Percentiles rank a stretch among this genome's conserved stretches.
phyloP scores from a whole-genome alignment of 257 asterid genomes.

The Penstemon eatonii region DNA sequence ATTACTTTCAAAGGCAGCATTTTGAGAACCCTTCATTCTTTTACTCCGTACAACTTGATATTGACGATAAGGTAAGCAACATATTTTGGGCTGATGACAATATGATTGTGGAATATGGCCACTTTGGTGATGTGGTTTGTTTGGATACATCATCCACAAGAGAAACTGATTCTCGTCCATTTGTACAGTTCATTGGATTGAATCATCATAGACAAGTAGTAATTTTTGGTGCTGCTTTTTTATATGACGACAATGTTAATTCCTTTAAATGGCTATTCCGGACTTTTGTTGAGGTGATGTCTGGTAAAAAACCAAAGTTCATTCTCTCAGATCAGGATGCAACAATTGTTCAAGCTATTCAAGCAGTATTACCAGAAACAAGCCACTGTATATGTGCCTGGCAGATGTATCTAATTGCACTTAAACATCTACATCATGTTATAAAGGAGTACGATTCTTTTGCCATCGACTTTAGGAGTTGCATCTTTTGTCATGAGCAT shows the following conservation, averaged over 20 bases:
- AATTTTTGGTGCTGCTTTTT: constrained; percentile 61
- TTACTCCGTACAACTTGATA: constrained; percentile 48
- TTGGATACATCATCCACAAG: constrained; percentile 50
- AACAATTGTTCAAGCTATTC: constrained; percentile 58
- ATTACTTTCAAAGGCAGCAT: constrained; percentile 58
- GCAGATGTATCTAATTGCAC: constrained; percentile 59
- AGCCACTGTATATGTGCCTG: constrained; percentile 55
- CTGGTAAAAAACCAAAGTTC: constrained; percentile 54
- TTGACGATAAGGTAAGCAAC: constrained; percentile 60
- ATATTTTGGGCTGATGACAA: constrained; percentile 64
- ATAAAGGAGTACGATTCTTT: constrained; percentile 46
- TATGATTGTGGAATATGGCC: constrained; percentile 53
- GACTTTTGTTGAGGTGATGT: constrained; percentile 52
- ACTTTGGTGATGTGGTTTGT: constrained; percentile 62
- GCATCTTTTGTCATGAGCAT: constrained; percentile 54
- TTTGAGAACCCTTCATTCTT: constrained; percentile 57
- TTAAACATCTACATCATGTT: constrained; percentile 47
- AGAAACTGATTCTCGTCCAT: constrained; percentile 46
- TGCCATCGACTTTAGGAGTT: constrained; percentile 42
- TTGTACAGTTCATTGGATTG: constrained; percentile 51
- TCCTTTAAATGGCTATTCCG: constrained; percentile 58
- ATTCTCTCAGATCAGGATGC: constrained; percentile 66
- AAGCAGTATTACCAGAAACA: constrained; percentile 56
- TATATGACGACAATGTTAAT: constrained; percentile 53
- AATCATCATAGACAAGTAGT: constrained; percentile 54